Base-by-base conservation (phyloP, 169 alveolate genomes). In the Eimeria acervulina region DNA sequence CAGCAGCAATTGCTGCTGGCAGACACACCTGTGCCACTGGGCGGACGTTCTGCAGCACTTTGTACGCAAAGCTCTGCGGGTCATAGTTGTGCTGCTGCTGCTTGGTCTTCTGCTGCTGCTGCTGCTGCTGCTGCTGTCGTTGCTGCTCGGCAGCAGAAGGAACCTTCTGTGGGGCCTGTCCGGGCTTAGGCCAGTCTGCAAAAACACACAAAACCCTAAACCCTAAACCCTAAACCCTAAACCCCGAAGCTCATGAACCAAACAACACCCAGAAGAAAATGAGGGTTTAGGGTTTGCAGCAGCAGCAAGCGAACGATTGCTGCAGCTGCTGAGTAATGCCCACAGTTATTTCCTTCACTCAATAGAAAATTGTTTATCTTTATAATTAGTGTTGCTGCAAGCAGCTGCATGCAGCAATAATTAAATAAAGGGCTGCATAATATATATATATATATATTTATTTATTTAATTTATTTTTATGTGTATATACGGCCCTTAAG, bases 181-280 rank as follows among this genome's bases (percentile, higher is more conserved):
- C 95, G 10, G 95, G 95, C 28, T 72, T 72, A n/a, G 95, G 95
- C 95, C 95, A 91, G 63, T 91, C 95, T 90, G 89, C 13, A 42
- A 12, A 74, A 12, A 74, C 52, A 74, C 12, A 74, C 1, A 33
- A 47, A 47, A 47, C 55, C 55, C 38, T 68, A 33, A n/a, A 68
- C 78, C 38, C 28, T 68, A 68, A 5, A 33, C 28, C 17, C 55
- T 74, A 38, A 19, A 74, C 40, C 51, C 23, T 31, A 31, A 74
- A 36, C 85, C 12, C 26, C 6, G 44, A 74, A n/a, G n/a, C n/a
- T n/a, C n/a, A n/a, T n/a, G n/a, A n/a, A n/a, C n/a, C n/a, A n/a
- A n/a, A n/a, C n/a, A n/a, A n/a, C n/a, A n/a, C n/a, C n/a, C n/a
- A n/a, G n/a, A n/a, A n/a, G n/a, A n/a, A n/a, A n/a, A n/a, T n/a